Evolutionary conservation across 495 filamentous ascomycete genomes (phyloP).

Genomic region (Aspergillus leporis): DNA sequence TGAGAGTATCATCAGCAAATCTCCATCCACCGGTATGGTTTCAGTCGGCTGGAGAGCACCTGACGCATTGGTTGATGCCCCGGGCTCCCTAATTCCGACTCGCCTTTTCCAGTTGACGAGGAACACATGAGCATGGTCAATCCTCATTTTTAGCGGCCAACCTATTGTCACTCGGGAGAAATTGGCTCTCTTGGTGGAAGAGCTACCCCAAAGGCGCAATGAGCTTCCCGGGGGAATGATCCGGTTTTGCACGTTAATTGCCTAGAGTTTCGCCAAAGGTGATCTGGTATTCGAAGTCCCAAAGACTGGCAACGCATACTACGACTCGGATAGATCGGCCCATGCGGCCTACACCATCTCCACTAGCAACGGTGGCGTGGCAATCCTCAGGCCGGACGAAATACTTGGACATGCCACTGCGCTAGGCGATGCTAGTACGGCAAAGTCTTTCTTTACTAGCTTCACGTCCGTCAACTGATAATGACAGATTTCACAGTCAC

Average conservation of each 20-base stretch:
- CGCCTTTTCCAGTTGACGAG: constrained; percentile 9
- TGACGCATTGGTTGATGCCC: constrained; percentile 11
- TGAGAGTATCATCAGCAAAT: constrained; percentile 11
- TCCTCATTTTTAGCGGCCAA: constrained; percentile 8
- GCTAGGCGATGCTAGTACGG: background rate
- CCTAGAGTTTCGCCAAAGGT: constrained; percentile 3
- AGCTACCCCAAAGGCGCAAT: background rate
- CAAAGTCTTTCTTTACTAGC: background rate
- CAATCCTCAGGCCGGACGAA: constrained; percentile 8
- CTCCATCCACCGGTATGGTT: constrained; percentile 7
- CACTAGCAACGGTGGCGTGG: constrained; percentile 5
- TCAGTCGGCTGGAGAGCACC: constrained; percentile 13
- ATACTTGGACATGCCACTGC: constrained; percentile 6
- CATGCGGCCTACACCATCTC: constrained; percentile 13
- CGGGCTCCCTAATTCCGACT: constrained; percentile 7
- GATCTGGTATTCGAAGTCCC: constrained; percentile 6
- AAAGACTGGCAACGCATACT: constrained; percentile 6
- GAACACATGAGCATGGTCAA: constrained; percentile 8
- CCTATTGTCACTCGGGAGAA: background rate
- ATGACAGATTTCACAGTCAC: background rate
- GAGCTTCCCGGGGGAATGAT: constrained; percentile 2
- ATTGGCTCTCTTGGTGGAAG: background rate
- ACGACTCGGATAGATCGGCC: constrained; percentile 11
- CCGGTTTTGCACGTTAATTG: constrained; percentile 11
- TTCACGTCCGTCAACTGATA: background rate